Conservation (phyloP, 257 asterid genomes). For the Solanum paucissectum region DNA sequence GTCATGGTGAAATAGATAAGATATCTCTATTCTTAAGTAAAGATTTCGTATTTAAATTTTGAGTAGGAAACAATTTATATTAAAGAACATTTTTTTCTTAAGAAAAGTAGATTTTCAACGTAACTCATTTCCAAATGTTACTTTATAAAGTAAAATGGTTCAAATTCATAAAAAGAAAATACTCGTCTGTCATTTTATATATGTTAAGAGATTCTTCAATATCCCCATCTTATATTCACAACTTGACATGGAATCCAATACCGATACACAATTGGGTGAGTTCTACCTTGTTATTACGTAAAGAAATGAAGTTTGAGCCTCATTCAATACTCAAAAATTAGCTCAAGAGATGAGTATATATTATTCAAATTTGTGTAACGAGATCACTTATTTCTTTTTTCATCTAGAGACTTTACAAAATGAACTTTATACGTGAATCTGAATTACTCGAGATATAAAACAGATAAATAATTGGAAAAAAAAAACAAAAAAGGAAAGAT, state of each 20-base stretch:
- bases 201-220: not conserved
- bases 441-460: not conserved
- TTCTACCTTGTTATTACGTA: too few relatives aligned
- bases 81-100: too few relatives aligned
- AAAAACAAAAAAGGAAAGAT: not conserved
- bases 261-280: rapidly evolving
- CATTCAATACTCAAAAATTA: not conserved
- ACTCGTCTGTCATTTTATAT: too few relatives aligned
- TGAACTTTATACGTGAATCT: not conserved
- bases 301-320: not conserved
- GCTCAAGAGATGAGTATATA: not conserved
- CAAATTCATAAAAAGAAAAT: too few relatives aligned
- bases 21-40: too few relatives aligned
- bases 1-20: too few relatives aligned
- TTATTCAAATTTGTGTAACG: not conserved
- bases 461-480: not conserved
- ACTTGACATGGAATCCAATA: not conserved
- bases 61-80: too few relatives aligned
- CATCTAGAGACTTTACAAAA: not conserved
- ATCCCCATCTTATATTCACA: not conserved
- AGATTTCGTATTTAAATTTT: too few relatives aligned
- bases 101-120: too few relatives aligned
- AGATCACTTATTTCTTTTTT: not conserved
- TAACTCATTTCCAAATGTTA: too few relatives aligned
- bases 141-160: too few relatives aligned